Evolutionary conservation across 352 stramenopile genomes (phyloP).

Genomic region (Elongisporangium senticosum): DNA sequence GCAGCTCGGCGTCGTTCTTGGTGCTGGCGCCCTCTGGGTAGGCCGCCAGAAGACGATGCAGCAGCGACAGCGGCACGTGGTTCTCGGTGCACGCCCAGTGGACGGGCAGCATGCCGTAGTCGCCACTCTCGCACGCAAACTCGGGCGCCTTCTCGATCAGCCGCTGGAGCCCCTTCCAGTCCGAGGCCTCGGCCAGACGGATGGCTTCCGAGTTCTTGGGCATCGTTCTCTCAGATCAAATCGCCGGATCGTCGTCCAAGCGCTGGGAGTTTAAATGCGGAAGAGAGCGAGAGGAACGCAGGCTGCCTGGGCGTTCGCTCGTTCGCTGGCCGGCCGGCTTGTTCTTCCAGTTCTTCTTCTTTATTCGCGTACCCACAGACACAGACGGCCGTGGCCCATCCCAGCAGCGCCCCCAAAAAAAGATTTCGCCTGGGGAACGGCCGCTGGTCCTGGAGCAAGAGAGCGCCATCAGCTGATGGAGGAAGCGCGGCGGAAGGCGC

Average conservation of each 20-base stretch:
- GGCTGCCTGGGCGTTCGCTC: background rate
- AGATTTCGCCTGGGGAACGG: background rate
- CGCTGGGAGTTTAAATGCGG: background rate
- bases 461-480: background rate
- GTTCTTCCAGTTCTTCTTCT: background rate
- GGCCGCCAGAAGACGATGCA: conserved; percentile 51
- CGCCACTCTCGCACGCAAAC: conserved; percentile 41
- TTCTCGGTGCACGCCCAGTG: conserved; percentile 77
- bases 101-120: conserved; percentile 80
- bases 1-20: conserved; percentile 58
- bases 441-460: background rate
- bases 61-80: conserved; percentile 51
- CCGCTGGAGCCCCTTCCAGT: conserved; percentile 65
- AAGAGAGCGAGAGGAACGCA: background rate
- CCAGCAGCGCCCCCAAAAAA: background rate
- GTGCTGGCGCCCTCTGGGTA: conserved; percentile 48
- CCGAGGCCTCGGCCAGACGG: conserved; percentile 65
- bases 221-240: conserved; percentile 3
- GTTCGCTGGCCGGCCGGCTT: no score
- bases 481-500: background rate
- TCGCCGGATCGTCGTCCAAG: background rate
- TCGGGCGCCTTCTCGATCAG: conserved; percentile 50
- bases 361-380: background rate
- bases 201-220: conserved; percentile 55
- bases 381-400: background rate